A percentile compares a stretch with the other conserved stretches of the same genome.
These are phyloP conservation scores for Rhizoclosmatium sp. DNA, from an alignment of 192 early-diverging fungal species.

Conservation along the genomic window DNA sequence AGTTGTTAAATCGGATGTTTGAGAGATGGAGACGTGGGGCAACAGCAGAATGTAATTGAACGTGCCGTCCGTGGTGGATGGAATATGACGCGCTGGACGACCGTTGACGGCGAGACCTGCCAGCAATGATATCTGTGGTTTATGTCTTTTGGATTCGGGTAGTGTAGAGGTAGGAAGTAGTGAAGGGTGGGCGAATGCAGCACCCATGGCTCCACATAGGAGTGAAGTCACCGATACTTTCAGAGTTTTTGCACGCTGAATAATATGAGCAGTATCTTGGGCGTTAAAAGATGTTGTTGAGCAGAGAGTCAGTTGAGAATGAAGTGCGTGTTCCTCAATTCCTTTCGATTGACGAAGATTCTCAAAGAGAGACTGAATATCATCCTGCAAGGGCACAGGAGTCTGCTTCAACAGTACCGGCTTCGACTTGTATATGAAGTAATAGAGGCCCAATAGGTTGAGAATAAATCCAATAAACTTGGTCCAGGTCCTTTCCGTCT, in stretches of 20 bases:
- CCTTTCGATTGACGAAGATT: neutral
- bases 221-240: slow-evolving; percentile 16
- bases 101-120: slow-evolving; percentile 23
- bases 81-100: slow-evolving; percentile 4
- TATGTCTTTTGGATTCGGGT: too few relatives aligned
- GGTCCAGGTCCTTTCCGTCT: slow-evolving; percentile 11
- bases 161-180: neutral
- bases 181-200: slow-evolving; percentile 2
- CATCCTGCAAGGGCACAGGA: neutral
- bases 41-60: slow-evolving; percentile 25
- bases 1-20: neutral
- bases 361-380: neutral
- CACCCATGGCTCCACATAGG: slow-evolving; percentile 18
- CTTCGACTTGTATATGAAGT: neutral
- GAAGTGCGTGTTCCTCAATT: neutral
- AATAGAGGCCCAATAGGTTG: neutral
- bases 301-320: slow-evolving; percentile 11
- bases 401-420: neutral
- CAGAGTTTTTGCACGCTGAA: slow-evolving; percentile 12
- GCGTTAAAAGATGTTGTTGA: neutral
- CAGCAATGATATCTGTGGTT: neutral
- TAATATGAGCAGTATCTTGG: slow-evolving; percentile 1
- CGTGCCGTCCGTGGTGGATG: slow-evolving; percentile 5
- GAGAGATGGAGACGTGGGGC: neutral
- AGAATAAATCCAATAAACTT: slow-evolving; percentile 1